These are phyloP conservation scores for Dissophora ornata DNA, from an alignment of 192 early-diverging fungal genomes.

Conservation along the genomic window DNA sequence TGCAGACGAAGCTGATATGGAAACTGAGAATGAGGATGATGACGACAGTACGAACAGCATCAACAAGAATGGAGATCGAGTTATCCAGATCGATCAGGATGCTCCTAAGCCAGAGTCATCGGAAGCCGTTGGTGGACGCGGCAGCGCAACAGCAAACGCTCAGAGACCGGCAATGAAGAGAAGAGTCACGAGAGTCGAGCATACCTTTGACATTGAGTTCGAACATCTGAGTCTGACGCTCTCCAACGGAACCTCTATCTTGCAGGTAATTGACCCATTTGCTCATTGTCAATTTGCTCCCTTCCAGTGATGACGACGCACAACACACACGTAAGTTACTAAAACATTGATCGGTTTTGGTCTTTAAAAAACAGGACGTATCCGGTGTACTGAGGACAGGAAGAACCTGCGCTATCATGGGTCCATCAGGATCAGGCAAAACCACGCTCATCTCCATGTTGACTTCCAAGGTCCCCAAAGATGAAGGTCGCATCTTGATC, in stretches of 20 bases:
- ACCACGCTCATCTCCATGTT: slow-evolving; percentile 72
- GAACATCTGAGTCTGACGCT: slow-evolving; percentile 52
- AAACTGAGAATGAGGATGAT: slow-evolving; percentile 3
- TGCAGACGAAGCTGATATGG: slow-evolving; percentile 18
- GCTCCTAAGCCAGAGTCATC: too few relatives aligned
- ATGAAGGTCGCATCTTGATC: slow-evolving; percentile 64
- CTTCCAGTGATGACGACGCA: background rate
- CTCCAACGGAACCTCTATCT: slow-evolving; percentile 61
- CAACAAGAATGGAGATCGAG: slow-evolving; percentile 1
- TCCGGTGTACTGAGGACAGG: slow-evolving; percentile 65
- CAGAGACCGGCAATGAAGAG: slow-evolving; percentile 5
- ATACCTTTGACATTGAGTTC: slow-evolving; percentile 69
- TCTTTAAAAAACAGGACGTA: slow-evolving; percentile 51
- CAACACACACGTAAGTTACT: too few relatives aligned
- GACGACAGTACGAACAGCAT: background rate
- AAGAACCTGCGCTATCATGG: slow-evolving; percentile 70
- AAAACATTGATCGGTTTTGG: too few relatives aligned
- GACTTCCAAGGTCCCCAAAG: slow-evolving; percentile 68
- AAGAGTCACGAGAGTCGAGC: slow-evolving; percentile 24
- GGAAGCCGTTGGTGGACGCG: slow-evolving; percentile 4
- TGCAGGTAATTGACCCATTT: slow-evolving; percentile 53
- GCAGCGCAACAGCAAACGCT: too few relatives aligned
- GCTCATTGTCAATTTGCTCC: background rate
- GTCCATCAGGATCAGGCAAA: slow-evolving; percentile 68
- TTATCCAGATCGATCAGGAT: slow-evolving; percentile 31